These are phyloP conservation scores for Komagataella populi DNA, from an alignment of 805 yeast genomes.

Conservation along the genomic window DNA sequence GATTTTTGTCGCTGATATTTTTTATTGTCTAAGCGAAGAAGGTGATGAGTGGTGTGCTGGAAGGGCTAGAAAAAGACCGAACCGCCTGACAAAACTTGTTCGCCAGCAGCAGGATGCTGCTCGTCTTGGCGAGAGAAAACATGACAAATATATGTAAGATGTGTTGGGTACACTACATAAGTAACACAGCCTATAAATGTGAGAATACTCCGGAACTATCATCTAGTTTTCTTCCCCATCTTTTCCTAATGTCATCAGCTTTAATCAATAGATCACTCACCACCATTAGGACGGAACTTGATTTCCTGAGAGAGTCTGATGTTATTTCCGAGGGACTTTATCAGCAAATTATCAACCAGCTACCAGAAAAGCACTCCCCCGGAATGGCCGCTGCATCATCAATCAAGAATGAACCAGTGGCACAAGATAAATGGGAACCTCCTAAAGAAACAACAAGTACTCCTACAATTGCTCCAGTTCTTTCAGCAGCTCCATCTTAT, in stretches of 20 bases:
- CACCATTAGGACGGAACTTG: conserved; percentile 65
- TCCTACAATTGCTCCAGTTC: not conserved
- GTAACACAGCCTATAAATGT: not conserved
- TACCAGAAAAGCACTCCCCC: conserved; percentile 45
- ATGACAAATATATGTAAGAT: not conserved
- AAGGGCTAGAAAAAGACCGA: not conserved
- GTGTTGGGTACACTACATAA: not conserved
- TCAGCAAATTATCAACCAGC: conserved; percentile 29
- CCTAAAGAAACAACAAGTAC: not conserved
- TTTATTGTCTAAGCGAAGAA: not conserved
- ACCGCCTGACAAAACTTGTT: not conserved
- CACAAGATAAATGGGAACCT: not conserved
- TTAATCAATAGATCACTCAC: conserved; percentile 68
- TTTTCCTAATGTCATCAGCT: conserved; percentile 24
- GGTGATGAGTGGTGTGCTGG: not conserved
- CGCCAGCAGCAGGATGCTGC: no score
- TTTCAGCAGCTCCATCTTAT: not conserved
- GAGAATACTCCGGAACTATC: not conserved
- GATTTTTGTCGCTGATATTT: not conserved
- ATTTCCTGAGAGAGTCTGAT: conserved; percentile 61
- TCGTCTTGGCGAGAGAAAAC: not conserved
- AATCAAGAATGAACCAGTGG: not conserved
- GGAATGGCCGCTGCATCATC: conserved; percentile 19
- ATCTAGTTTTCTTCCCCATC: not conserved
- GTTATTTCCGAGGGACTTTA: conserved; percentile 49